These are phyloP conservation scores for Beauveria pseudobassiana DNA, from an alignment of 2,329 filamentous ascomycete species.

Conservation along the genomic window DNA sequence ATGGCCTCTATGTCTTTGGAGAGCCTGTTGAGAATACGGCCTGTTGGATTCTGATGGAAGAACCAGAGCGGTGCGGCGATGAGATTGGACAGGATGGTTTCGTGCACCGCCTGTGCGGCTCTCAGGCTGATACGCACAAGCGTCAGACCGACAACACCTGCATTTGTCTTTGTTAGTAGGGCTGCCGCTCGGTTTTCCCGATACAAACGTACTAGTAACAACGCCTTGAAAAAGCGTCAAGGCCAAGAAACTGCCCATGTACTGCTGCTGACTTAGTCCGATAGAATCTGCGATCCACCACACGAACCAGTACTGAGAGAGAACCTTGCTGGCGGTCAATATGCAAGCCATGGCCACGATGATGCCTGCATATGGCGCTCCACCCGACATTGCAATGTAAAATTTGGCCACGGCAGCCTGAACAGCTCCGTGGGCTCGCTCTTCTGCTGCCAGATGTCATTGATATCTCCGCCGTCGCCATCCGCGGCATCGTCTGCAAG, in stretches of 20 bases:
- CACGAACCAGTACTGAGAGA: slow-evolving; percentile 10
- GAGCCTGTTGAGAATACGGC: slow-evolving; percentile 3
- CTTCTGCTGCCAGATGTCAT: slow-evolving; percentile 5
- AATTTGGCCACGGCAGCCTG: neutral
- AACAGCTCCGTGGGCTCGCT: neutral
- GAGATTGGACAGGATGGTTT: neutral
- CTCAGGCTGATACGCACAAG: slow-evolving; percentile 3
- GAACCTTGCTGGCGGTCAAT: neutral
- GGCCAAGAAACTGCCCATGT: neutral
- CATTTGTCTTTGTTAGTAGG: too few species aligned
- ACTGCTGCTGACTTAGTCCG: neutral
- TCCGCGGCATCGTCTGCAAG: neutral
- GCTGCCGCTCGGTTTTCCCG: too few species aligned
- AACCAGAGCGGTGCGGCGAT: slow-evolving; percentile 7
- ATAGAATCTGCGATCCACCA: slow-evolving; percentile 7
- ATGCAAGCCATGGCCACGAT: neutral
- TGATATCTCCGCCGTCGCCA: neutral
- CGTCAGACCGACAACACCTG: neutral
- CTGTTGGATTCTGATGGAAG: slow-evolving; percentile 5
- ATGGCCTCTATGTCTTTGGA: slow-evolving; percentile 3
- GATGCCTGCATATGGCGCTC: neutral
- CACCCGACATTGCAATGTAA: neutral
- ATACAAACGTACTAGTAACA: neutral
- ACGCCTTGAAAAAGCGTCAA: neutral
- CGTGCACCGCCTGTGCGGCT: neutral